Evolutionary conservation across 1,284 basidiomycete genomes (phyloP), one percentile per base, ranked within the genome.

Genomic region (Apiotrichum gracile): DNA sequence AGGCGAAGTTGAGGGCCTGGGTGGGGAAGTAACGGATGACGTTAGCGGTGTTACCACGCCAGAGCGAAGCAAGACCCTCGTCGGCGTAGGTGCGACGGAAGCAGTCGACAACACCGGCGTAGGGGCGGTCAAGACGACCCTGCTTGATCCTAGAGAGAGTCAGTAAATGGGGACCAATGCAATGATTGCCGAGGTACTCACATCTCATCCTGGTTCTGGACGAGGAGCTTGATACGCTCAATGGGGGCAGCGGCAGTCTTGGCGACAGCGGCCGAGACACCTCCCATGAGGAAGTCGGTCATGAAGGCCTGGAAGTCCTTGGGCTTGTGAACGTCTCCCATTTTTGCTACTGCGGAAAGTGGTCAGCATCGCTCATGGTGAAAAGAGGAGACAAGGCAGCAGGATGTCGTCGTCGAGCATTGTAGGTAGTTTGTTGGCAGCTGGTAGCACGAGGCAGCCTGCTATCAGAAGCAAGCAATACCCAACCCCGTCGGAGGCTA

Each of bases 11-110:
- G 68, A 94, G 79, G 35, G 91, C 91, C 76, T 94, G 91, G 42
- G 91, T 94, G 53, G 91, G 91, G 87, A 94, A 94, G 85, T 94
- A 93, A 77, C 91, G 90, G 78, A 94, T 92, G 77, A 94, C 91
- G 78, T 94, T 94, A 81, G 91, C 91, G 44, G 90, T 92, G 84
- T 94, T 94, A 76, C 91, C 91, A 79, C 91, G 82, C 91, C 91
- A 94, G 70, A 94, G 80, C 17, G 91, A 86, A 55, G 91, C 80
- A 54, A 92, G 78, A 76, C 91, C 91, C 80, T 94, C 91, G n/a
- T 92, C 90, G 61, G 76, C 79, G 80, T 90, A 90, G 59, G 89
- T 92, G 65, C 92, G 90, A 58, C 66, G 52, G 74, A 92, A 93
- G 69, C 91, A 92, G 78, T 97, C 92, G 55, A 71, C 76, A 65